Evolutionary conservation across 176 grass and related monocot species (phyloP).

Genomic region (Aegilops longissima): DNA sequence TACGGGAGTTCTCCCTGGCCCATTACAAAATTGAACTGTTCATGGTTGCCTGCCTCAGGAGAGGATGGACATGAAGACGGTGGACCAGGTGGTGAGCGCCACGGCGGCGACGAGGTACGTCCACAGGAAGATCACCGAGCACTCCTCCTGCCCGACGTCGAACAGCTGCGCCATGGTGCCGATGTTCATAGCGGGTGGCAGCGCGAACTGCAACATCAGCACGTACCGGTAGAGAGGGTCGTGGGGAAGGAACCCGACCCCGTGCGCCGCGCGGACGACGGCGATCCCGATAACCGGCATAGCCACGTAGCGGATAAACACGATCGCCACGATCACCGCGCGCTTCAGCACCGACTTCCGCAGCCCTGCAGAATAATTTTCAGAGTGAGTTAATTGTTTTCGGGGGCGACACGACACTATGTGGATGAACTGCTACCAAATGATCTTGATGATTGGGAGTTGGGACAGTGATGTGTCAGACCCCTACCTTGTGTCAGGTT

Average conservation of each 20-base stretch:
- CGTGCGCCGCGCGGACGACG: constrained; percentile 51
- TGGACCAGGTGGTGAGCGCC: constrained; percentile 56
- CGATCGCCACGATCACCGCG: constrained; percentile 42
- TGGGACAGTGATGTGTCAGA: background rate
- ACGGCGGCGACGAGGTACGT: constrained; percentile 43
- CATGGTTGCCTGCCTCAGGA: background rate
- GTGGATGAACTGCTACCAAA: background rate
- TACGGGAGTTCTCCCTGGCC: too few species aligned
- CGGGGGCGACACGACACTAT: background rate
- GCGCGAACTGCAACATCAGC: constrained; percentile 81
- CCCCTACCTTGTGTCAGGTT: constrained; percentile 67
- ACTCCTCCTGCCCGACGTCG: constrained; percentile 61
- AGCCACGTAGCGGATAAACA: constrained; percentile 67
- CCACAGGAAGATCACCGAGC: background rate
- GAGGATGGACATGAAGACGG: constrained; percentile 25
- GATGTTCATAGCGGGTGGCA: constrained; percentile 92
- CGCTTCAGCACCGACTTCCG: constrained; percentile 57
- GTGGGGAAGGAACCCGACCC: constrained; percentile 54
- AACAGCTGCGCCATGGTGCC: constrained; percentile 67
- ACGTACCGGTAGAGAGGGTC: constrained; percentile 83
- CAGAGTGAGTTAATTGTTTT: background rate
- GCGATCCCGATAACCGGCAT: constrained; percentile 65
- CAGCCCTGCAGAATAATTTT: constrained; percentile 37
- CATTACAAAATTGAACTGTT: background rate
- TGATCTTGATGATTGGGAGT: background rate